Base-by-base conservation (phyloP, 2,329 filamentous ascomycete genomes). In the Ascomycota sp. region DNA sequence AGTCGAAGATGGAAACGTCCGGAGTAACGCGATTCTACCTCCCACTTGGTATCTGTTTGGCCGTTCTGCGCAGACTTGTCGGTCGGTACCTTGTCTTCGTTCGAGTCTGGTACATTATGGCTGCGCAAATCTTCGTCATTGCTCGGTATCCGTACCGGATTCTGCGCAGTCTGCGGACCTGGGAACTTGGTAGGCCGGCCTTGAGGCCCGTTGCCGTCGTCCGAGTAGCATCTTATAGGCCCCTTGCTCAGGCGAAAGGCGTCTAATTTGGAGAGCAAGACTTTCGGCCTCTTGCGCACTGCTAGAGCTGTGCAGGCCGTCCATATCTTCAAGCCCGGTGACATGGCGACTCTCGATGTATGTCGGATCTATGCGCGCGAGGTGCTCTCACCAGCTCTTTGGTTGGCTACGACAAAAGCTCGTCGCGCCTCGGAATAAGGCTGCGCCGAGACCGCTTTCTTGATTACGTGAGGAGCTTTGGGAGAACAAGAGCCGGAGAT, bases 281-380 rank as follows among this genome's bases (percentile, higher is more conserved):
- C 43, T n/a, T n/a, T n/a, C n/a, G n/a, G n/a, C n/a, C n/a, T n/a
- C n/a, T n/a, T n/a, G n/a, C n/a, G n/a, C n/a, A n/a, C n/a, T n/a
- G n/a, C n/a, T n/a, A n/a, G n/a, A n/a, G n/a, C 40, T 42, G 46
- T 45, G 32, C 50, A 51, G 37, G 43, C 48, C 23, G 44, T 44
- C 48, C 45, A 50, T 32, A 51, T 35, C 34, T 43, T 43, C 33
- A 44, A 39, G 40, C 43, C 43, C 33, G 48, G 38, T 44, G 46
- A 43, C 48, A 52, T 52, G 39, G 31, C 40, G 25, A 23, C n/a
- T n/a, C n/a, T n/a, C n/a, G n/a, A n/a, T n/a, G n/a, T n/a, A n/a
- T n/a, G n/a, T n/a, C n/a, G n/a, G n/a, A n/a, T n/a, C n/a, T n/a
- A n/a, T n/a, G n/a, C n/a, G n/a, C n/a, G n/a, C n/a, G n/a, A n/a